Evolutionary conservation across 2,329 filamentous ascomycete genomes (phyloP).

Genomic region (Venturia carpophila): DNA sequence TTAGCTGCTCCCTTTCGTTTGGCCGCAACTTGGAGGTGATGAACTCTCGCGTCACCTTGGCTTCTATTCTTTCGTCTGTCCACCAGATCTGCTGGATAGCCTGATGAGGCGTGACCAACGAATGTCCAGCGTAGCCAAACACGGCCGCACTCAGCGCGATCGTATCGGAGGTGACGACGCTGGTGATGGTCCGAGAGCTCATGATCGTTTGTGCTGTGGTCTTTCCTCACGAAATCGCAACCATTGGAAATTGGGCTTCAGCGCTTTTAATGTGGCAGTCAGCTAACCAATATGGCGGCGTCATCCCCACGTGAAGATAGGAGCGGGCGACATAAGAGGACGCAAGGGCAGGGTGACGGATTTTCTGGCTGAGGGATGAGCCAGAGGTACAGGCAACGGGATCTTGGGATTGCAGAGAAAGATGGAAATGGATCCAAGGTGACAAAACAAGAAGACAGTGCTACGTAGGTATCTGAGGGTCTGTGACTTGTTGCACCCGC

Average conservation of each 20-base stretch:
- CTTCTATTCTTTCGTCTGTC: conserved; percentile 61
- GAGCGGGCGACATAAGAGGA: background rate
- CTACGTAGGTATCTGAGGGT: background rate
- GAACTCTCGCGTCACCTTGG: conserved; percentile 60
- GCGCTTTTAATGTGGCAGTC: conserved; percentile 12
- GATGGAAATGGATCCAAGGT: background rate
- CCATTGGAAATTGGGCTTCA: background rate
- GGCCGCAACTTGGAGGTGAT: conserved; percentile 57
- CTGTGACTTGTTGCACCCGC: conserved; percentile 9
- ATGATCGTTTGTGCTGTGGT: conserved; percentile 12
- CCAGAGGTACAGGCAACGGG: background rate
- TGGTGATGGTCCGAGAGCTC: conserved; percentile 30
- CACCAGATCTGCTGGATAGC: conserved; percentile 56
- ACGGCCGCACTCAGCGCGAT: conserved; percentile 43
- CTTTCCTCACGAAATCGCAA: background rate
- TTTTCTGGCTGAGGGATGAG: background rate
- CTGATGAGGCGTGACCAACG: conserved; percentile 42
- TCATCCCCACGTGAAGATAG: conserved; percentile 2
- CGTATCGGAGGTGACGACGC: conserved; percentile 36
- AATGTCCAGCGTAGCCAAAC: conserved; percentile 44
- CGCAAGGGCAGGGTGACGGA: conserved; percentile 1
- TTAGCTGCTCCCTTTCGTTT: conserved; percentile 55
- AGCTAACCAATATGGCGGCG: background rate
- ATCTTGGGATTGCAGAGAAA: background rate
- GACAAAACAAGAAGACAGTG: background rate